Base-by-base conservation (phyloP, 1,139 yeast genomes). In the Candida buenavistaensis region DNA sequence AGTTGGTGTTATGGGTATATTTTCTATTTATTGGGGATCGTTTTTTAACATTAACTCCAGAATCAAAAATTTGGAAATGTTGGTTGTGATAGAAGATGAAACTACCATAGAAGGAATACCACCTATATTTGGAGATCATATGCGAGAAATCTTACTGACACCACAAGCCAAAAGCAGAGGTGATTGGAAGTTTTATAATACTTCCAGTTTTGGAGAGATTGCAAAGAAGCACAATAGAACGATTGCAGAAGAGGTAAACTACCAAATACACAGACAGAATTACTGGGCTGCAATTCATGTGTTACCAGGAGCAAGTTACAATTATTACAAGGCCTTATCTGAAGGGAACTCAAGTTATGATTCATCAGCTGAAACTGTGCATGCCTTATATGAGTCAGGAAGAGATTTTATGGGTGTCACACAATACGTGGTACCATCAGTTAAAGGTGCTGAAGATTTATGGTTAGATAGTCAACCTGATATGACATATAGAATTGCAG, bases 271-370 rank as follows among this genome's bases (percentile, higher is more conserved):
- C 49, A 72, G 68, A 40, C 77, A 72, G 45, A 26, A 54, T 8
- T 68, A 59, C 40, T 74, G 79, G 79, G 53, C 62, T 2, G 59
- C 72, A 2, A 51, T 74, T 20, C 63, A 64, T 39, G 66, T 74
- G 11, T 51, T 51, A 20, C 59, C 64, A 5, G 67, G 71, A 44
- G 71, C 75, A 2, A 55, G 69, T 14, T 51, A 46, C 30, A 56
- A 59, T 35, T 58, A 50, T 21, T 49, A 51, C 29, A 43, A 54
- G 10, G 69, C 66, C 4, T 48, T 66, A 7, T 35, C 35, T n/a
- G 33, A 46, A 10, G 60, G 59, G 2, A 53, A 64, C 37, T 22
- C 52, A 3, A 32, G 35, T 5, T 63, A 62, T 36, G 61, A 64
- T 35, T 50, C 52, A 5, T 43, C 64, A 13, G 51, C 50, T 27